Base-by-base conservation (phyloP, 495 filamentous ascomycete species). In the Friedmanniomyces simplex region DNA sequence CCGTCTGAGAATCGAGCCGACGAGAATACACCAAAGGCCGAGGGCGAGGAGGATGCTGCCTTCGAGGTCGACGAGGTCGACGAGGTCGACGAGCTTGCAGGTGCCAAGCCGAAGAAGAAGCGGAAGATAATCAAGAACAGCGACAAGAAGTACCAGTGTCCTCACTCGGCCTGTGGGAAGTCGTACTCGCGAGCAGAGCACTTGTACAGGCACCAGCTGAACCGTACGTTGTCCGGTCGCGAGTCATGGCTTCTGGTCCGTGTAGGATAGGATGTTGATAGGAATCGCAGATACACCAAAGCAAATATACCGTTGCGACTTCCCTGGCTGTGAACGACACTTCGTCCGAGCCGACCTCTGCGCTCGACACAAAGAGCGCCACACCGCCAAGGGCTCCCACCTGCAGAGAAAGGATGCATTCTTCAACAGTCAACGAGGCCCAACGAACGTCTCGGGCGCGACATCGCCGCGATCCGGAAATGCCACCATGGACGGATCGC, bases 321-420 rank as follows among this genome's bases (percentile, higher is more conserved):
- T 89, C 66, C 89, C 88, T 34, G 89, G 90, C 61, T 98, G 93
- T 69, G 79, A 83, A 57, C 86, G 91, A 45, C 83, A 83, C 52
- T 98, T 98, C 72, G 93, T 97, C 57, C 82, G 93, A 63, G 89
- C 96, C 63, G 93, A 98, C 67, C 79, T 98, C 48, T 95, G 94
- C 65, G 82, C 90, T 61, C 84, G 93, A 25, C 93, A 98, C 75
- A 84, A 87, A 67, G 93, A 96, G 68, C 83, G 93, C 55, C 93
- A 98, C 70, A 95, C 89, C n/a, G 91, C 89, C 58, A 86, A 89
- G 65, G 93, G 91, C 47, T 97, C 91, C 14, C 90, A 95, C 70
- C 74, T 97, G 50, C 91, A 91, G 72, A 85, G 90, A 59, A 95
- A 93, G 68, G 93, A 97, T 67, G 79, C 81, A 42, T 76, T 84